Percentiles rank a stretch among this genome's conserved stretches.
phyloP scores from a whole-genome alignment of 179 eudicot species.

The Corrigiola litoralis region DNA sequence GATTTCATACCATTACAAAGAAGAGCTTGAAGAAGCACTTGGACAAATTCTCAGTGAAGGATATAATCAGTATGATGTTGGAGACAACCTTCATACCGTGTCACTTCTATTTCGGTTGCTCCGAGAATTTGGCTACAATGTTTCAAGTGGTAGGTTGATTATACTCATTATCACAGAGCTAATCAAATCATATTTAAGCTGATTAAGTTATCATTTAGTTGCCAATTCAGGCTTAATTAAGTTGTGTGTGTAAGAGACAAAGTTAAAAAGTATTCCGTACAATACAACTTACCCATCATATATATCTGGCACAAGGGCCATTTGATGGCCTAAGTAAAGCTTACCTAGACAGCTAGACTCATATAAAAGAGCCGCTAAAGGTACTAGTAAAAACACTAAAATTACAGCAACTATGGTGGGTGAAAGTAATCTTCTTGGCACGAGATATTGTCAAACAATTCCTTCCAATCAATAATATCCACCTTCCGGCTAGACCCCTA shows the following conservation, averaged over 20 bases:
- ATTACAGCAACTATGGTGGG: too few relatives aligned
- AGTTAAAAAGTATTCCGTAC: not conserved
- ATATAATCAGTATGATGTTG: not conserved
- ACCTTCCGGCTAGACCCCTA: too few relatives aligned
- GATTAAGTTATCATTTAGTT: not conserved
- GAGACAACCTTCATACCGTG: slow-evolving; percentile 16
- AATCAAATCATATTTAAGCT: not conserved
- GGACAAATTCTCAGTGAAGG: not conserved
- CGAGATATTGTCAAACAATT: too few relatives aligned
- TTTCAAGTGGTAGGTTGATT: slow-evolving; percentile 35
- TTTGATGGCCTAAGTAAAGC: too few relatives aligned
- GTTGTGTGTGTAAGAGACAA: not conserved
- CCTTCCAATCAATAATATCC: too few relatives aligned
- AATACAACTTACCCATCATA: not conserved
- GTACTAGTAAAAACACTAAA: too few relatives aligned
- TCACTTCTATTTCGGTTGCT: slow-evolving; percentile 42
- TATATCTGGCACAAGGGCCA: too few relatives aligned
- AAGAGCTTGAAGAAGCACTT: slow-evolving; percentile 23
- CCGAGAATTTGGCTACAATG: slow-evolving; percentile 37
- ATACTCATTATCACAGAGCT: not conserved
- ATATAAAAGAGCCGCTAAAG: too few relatives aligned
- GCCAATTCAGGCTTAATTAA: not conserved
- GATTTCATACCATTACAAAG: slow-evolving; percentile 40
- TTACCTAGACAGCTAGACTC: too few relatives aligned
- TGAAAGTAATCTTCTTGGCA: too few relatives aligned